Conservation (phyloP, 2,329 filamentous ascomycete species). For the Colletotrichum viniferum region DNA sequence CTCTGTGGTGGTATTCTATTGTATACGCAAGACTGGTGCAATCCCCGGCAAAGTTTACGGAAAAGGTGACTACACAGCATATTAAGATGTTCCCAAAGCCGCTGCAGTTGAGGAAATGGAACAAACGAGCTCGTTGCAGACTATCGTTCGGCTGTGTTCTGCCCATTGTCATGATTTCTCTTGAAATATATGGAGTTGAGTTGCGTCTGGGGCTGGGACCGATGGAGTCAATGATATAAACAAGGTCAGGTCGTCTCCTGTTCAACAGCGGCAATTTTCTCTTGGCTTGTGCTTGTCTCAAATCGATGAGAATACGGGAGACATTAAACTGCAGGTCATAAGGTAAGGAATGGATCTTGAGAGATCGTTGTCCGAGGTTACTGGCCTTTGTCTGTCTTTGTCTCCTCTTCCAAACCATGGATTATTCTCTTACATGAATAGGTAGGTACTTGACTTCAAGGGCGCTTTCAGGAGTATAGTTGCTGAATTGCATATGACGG, state of each 20-base stretch:
- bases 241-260: neutral
- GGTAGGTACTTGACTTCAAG: neutral
- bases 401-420: neutral
- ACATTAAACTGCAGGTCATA: fast-evolving
- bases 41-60: neutral
- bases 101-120: neutral
- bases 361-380: neutral
- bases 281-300: neutral
- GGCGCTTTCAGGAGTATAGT: neutral
- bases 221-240: neutral
- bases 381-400: neutral
- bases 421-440: neutral
- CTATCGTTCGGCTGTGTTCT: neutral
- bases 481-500: neutral
- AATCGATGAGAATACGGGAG: neutral
- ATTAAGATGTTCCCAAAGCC: neutral
- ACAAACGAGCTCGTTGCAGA: too few relatives aligned
- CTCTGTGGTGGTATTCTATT: neutral
- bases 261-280: neutral
- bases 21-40: neutral
- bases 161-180: neutral
- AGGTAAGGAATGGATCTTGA: neutral
- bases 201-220: neutral
- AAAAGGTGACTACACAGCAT: neutral
- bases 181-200: neutral